Base-by-base conservation (phyloP, 78 protist species). In the Mantamonas sphyraenae region DNA sequence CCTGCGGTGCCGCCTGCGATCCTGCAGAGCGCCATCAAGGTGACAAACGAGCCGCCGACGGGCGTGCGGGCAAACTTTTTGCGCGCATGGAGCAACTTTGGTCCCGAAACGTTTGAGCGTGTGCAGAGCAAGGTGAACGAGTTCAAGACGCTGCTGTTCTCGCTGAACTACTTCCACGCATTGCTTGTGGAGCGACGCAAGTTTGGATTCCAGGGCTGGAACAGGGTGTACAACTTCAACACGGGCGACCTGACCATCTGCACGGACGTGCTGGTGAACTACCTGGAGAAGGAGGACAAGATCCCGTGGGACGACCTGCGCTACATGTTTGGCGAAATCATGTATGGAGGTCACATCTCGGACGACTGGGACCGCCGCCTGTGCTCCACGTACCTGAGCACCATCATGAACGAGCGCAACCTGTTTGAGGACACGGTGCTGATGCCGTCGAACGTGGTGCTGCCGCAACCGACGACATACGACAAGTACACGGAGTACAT, bases 261-360 rank as follows among this genome's bases (percentile, higher is more conserved):
- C 39, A 75, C 57, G 34, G 34, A 69, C 4, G 96, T 92, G 26
- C 65, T 77, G 40, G 16, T 39, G 68, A 88, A 92, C 82, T 86
- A 86, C 69, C 68, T 83, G 53, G 96, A 88, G 65, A 51, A 33
- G 42, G 72, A 72, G 67, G 2, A 68, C 20, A 40, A 40, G 33
- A 76, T 92, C 60, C 96, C 96, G 26, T 92, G 96, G 96, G 88
- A 68, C n/a, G 92, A 92, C 45, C 53, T 92, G 50, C 62, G 82
- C 24, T 92, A 92, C 86, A 76, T 92, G 19, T 86, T 92, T 53
- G 93, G 96, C 24, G 92, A 92, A 76, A 88, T 92, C 61, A 79
- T 92, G 90, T 92, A 92, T 71, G 96, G 96, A 16, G 96, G 96
- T 0, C 96, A 92, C 81, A 83, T 92, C 34, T 77, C 92, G 24